phyloP scores from a whole-genome alignment of 495 filamentous ascomycete genomes.

The Aspergillus egyptiacus region DNA sequence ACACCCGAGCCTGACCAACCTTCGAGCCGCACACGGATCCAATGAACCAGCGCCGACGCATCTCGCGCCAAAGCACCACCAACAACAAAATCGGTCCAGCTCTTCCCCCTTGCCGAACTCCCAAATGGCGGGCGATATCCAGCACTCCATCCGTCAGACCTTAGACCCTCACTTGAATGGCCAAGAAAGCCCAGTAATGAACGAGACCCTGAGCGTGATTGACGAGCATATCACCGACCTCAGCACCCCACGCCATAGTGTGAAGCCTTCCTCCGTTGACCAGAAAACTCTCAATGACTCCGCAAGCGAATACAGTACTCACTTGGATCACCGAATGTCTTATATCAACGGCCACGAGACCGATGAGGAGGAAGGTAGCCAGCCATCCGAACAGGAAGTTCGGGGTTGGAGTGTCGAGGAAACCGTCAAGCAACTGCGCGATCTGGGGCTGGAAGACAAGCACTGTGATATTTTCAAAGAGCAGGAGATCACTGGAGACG shows the following conservation, averaged over 20 bases:
- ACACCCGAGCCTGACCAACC: conserved; percentile 36
- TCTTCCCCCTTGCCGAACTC: conserved; percentile 40
- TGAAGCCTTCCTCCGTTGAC: conserved; percentile 39
- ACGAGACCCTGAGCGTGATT: conserved; percentile 95
- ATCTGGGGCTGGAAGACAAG: conserved; percentile 67
- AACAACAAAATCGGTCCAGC: conserved; percentile 36
- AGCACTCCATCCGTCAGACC: conserved; percentile 42
- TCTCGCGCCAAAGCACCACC: conserved; percentile 27
- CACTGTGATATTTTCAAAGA: conserved; percentile 93
- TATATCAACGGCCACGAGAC: conserved; percentile 88
- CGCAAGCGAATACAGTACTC: conserved; percentile 81
- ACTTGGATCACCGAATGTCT: conserved; percentile 68
- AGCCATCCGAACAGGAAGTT: conserved; percentile 58
- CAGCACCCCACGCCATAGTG: conserved; percentile 62
- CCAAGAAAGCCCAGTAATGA: conserved; percentile 78
- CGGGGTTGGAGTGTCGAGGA: conserved; percentile 67
- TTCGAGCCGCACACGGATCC: conserved; percentile 19
- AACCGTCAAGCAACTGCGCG: conserved; percentile 80
- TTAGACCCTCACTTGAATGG: conserved; percentile 37
- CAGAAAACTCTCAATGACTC: conserved; percentile 66
- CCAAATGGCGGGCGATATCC: conserved; percentile 38
- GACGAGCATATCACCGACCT: conserved; percentile 97
- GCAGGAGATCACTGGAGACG: conserved; percentile 93
- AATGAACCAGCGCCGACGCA: conserved; percentile 17
- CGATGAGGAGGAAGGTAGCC: conserved; percentile 58